Evolutionary conservation across 345 rosid species (phyloP), one percentile per base, ranked within the genome.

Genomic region (Hypericum perforatum): DNA sequence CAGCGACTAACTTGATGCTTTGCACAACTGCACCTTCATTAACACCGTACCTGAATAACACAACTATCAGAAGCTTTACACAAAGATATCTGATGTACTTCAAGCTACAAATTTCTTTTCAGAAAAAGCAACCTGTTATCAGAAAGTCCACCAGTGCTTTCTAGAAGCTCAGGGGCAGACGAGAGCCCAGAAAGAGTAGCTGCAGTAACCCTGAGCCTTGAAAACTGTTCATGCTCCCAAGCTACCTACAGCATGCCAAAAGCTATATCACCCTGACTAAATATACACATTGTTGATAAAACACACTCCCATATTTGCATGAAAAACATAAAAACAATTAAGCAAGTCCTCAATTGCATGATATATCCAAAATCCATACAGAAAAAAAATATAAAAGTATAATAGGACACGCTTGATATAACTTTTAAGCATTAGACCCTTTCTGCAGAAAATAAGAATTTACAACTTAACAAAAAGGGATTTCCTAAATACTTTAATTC

Each of bases 211-310:
- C 98, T 92, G 55, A 81, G 76, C 67, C 85, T 82, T 69, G 97
- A 92, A 74, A 92, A 88, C 47, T 92, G 96, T 76, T 92, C 98
- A 68, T 92, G 98, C 82, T 88, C 96, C 96, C 98, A 92, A 74
- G 98, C 96, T 81, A 92, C 96, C 96, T 92, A 77, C 70, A 78
- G 43, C 73, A 64, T 52, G 50, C 68, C 37, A 62, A 52, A 11
- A 57, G 54, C 62, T 78, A 56, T 52, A 73, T 73, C 55, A 73
- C 61, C 58, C 29, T 43, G 61, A 44, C 56, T 59, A 65, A 58
- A 61, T n/a, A 37, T 64, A 3, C 52, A 58, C 16, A 55, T 16
- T 6, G 13, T 40, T 15, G 29, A 43, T 43, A 39, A 45, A 43
- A 29, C 42, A 55, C 42, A 52, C 45, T 53, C 11, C n/a, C 13